Evolutionary conservation across 352 stramenopile genomes (phyloP).

Genomic region (Thraustochytrium sp.): DNA sequence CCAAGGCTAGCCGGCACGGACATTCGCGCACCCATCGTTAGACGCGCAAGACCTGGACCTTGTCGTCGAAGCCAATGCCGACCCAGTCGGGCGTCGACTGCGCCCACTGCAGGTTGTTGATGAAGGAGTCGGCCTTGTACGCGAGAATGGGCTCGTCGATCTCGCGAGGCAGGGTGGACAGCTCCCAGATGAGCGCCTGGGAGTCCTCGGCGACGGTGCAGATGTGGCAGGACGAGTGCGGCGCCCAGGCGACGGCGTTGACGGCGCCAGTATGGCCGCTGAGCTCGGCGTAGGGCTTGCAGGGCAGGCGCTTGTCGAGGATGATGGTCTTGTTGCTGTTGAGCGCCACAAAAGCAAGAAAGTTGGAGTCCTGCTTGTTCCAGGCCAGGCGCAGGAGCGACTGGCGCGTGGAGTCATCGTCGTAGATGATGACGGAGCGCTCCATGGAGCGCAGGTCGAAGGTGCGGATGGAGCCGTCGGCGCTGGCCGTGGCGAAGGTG

Average conservation of each 20-base stretch:
- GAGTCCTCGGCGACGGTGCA: slow-evolving; percentile 90
- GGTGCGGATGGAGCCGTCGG: slow-evolving; percentile 88
- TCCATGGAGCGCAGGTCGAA: slow-evolving; percentile 90
- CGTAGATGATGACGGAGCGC: slow-evolving; percentile 93
- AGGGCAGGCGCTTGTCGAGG: slow-evolving; percentile 89
- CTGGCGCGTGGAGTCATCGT: slow-evolving; percentile 67
- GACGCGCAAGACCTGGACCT: slow-evolving; percentile 82
- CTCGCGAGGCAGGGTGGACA: slow-evolving; percentile 61
- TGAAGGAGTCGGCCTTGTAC: slow-evolving; percentile 72
- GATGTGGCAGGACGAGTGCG: slow-evolving; percentile 85
- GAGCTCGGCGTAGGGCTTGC: slow-evolving; percentile 79
- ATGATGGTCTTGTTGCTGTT: slow-evolving; percentile 84
- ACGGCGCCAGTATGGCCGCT: slow-evolving; percentile 78
- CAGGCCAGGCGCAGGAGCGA: slow-evolving; percentile 88
- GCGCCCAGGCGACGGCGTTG: slow-evolving; percentile 94
- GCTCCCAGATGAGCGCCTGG: slow-evolving; percentile 93
- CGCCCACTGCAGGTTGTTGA: slow-evolving; percentile 87
- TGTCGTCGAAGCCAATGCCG: slow-evolving; percentile 85
- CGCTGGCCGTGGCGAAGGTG: slow-evolving; percentile 91
- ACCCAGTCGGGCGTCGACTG: slow-evolving; percentile 88
- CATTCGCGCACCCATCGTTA: not conserved
- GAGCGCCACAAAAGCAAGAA: slow-evolving; percentile 86
- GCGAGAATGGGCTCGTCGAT: slow-evolving; percentile 78
- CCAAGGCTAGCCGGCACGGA: not conserved
- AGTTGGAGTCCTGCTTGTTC: slow-evolving; percentile 88